A percentile compares a stretch with the other conserved stretches of the same genome.
Conservation (phyloP, 169 alveolate species). For the Plasmodium fragile region DNA sequence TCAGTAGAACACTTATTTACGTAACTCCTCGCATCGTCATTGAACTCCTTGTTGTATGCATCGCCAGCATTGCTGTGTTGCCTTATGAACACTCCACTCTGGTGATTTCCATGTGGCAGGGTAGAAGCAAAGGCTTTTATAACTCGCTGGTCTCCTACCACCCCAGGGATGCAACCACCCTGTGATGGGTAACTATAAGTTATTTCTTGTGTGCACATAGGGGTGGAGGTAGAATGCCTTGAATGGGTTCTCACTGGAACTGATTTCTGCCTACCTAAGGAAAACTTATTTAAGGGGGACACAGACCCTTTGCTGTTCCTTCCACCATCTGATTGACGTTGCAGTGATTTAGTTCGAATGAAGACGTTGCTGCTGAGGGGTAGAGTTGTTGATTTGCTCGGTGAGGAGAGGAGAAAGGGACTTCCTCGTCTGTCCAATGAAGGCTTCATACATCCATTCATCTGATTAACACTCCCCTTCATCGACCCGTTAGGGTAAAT, state of each 20-base stretch:
- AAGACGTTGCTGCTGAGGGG: constrained; percentile 17
- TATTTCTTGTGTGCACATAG: constrained; percentile 29
- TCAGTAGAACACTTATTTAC: constrained; percentile 17
- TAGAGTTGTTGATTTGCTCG: background rate
- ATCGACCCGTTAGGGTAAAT: constrained; percentile 6
- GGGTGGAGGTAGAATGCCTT: background rate
- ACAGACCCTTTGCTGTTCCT: background rate
- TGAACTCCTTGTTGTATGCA: background rate
- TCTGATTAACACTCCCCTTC: background rate
- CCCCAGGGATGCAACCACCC: background rate
- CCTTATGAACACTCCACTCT: background rate
- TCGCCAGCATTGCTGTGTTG: background rate
- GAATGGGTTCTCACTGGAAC: background rate
- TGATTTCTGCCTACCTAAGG: background rate
- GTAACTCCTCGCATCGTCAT: background rate
- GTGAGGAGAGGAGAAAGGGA: background rate
- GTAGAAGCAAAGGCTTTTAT: background rate
- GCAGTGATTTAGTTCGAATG: constrained; percentile 47
- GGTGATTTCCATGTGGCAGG: background rate
- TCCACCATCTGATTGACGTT: background rate
- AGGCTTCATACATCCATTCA: background rate
- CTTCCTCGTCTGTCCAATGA: background rate
- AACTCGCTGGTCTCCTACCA: background rate
- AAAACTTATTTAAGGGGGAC: constrained; percentile 10
- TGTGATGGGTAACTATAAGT: constrained; percentile 20